Conservation (phyloP, 208 protist species). For the Crithidia thermophila region DNA sequence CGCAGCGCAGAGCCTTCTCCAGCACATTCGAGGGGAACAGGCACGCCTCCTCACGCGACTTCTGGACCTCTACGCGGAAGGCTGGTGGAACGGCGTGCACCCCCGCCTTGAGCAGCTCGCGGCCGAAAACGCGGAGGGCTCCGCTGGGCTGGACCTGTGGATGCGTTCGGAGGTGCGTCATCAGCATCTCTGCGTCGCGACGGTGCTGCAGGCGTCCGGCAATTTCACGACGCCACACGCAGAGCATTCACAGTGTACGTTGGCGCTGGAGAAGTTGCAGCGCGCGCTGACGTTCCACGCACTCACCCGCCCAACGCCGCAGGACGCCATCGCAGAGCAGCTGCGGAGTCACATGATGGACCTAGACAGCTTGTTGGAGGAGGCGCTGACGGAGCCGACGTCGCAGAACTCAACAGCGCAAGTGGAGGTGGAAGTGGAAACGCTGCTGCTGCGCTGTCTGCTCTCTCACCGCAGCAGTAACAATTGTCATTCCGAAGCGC, state of each 20-base stretch:
- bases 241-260: no score
- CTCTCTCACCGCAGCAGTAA: not conserved
- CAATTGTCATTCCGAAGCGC: not conserved
- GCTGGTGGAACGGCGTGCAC: conserved; percentile 14
- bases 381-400: not conserved
- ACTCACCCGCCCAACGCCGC: not conserved
- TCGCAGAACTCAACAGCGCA: no score
- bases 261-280: conserved; percentile 12
- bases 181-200: conserved; percentile 18
- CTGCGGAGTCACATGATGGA: not conserved
- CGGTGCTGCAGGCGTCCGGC: conserved; percentile 5
- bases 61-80: conserved; percentile 13
- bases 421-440: not conserved
- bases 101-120: not conserved
- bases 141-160: no score
- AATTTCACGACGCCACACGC: no score
- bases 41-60: not conserved
- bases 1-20: not conserved
- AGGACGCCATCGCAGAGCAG: not conserved
- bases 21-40: conserved; percentile 3
- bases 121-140: not conserved
- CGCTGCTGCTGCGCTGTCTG: not conserved
- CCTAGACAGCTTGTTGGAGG: not conserved
- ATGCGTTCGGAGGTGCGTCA: conserved; percentile 1
- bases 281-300: conserved; percentile 7